Percentiles rank a stretch among this genome's conserved stretches.
Evolutionary conservation across 805 yeast species (phyloP).

Genomic region (Clavispora asparagi): DNA sequence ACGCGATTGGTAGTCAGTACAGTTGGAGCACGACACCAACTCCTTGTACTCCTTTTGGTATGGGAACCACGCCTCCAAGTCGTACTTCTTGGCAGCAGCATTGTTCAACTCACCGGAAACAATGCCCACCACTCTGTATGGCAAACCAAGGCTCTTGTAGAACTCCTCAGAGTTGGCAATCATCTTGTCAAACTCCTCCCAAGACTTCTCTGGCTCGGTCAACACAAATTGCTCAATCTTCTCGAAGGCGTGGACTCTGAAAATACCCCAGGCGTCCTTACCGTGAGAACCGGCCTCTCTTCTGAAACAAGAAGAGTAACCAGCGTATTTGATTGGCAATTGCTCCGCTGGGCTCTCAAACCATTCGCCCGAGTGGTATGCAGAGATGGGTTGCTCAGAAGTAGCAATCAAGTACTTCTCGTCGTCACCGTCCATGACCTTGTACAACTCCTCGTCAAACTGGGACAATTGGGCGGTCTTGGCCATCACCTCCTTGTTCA

Average conservation of each 20-base stretch:
- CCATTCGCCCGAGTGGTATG: conserved; percentile 97
- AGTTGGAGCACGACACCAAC: conserved; percentile 96
- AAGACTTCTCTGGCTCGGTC: conserved; percentile 96
- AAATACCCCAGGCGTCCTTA: conserved; percentile 99
- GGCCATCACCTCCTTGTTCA: conserved; percentile 99
- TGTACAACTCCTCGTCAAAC: conserved; percentile 96
- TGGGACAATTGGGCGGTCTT: conserved; percentile 97
- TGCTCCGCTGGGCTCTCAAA: conserved; percentile 96
- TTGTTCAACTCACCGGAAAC: conserved; percentile 98
- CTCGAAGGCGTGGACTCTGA: conserved; percentile 98
- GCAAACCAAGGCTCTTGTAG: conserved; percentile 85
- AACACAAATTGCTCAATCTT: conserved; percentile 94
- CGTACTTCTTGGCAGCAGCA: conserved; percentile 98
- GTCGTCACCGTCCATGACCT: conserved; percentile 94
- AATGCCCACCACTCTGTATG: conserved; percentile 96
- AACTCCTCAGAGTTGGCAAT: conserved; percentile 86
- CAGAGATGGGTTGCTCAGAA: conserved; percentile 98
- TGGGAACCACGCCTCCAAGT: conserved; percentile 99
- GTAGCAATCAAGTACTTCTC: conserved; percentile 98
- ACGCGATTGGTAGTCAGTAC: conserved; percentile 99
- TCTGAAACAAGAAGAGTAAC: conserved; percentile 97
- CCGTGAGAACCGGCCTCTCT: conserved; percentile 99
- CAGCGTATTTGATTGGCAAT: conserved; percentile 94
- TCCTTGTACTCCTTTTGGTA: conserved; percentile 98
- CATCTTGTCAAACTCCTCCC: conserved; percentile 97